phyloP scores from a whole-genome alignment of 192 early-diverging fungal species.

The Cladochytrium replicatum region DNA sequence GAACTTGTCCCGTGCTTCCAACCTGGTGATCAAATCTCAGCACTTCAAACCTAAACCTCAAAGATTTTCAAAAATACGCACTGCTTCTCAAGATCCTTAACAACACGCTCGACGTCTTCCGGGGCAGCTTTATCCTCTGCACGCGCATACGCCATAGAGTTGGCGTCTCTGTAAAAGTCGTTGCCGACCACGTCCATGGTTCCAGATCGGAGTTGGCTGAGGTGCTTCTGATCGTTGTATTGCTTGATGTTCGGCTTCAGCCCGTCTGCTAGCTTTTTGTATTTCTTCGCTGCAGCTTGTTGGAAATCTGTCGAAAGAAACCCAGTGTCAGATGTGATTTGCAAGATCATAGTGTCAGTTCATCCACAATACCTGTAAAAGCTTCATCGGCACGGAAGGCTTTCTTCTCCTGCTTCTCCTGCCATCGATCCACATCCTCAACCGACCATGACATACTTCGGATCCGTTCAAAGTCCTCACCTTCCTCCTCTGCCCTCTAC shows the following conservation, averaged over 20 bases:
- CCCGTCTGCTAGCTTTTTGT: conserved; percentile 62
- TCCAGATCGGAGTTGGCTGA: no score
- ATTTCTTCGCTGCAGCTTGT: conserved; percentile 83
- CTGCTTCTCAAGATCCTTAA: conserved; percentile 65
- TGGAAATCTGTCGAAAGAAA: conserved; percentile 47
- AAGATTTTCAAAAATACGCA: conserved; percentile 21
- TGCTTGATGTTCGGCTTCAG: conserved; percentile 74
- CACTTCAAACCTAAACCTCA: conserved; percentile 16
- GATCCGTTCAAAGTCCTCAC: conserved; percentile 74
- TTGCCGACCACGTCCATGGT: conserved; percentile 3
- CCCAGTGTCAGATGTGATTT: not conserved
- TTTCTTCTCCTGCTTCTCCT: conserved; percentile 68
- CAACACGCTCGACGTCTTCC: conserved; percentile 61
- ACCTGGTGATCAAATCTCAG: conserved; percentile 25
- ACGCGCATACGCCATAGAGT: conserved; percentile 54
- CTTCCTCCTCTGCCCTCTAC: conserved; percentile 48
- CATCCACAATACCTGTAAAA: conserved; percentile 55
- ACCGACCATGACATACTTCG: conserved; percentile 76
- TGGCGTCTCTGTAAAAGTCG: conserved; percentile 53
- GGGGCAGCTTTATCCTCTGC: conserved; percentile 47
- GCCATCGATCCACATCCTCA: conserved; percentile 77
- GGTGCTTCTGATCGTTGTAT: conserved; percentile 63
- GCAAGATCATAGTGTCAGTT: not conserved
- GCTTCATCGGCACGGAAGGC: conserved; percentile 54
- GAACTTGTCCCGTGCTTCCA: conserved; percentile 47